Conservation (phyloP, 306 rosid species). For the Aeschynomene evenia region DNA sequence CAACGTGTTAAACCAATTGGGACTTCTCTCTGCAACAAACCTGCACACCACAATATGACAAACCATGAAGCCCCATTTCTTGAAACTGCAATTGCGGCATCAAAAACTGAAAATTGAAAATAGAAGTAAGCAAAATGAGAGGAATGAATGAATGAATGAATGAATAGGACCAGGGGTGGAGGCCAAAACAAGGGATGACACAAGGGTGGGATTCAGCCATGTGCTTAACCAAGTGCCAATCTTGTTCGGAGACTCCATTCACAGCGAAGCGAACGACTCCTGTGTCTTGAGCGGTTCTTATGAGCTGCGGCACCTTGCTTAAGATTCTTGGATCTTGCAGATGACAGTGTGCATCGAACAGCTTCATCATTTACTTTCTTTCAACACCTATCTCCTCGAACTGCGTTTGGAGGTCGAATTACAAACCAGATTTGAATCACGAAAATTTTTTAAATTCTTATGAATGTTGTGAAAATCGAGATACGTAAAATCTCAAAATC, state of each 20-base stretch:
- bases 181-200: slow-evolving; percentile 74
- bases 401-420: background rate
- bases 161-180: slow-evolving; percentile 69
- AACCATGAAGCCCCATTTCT: background rate
- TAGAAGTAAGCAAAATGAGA: background rate
- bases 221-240: slow-evolving; percentile 76
- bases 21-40: slow-evolving; percentile 68
- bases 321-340: slow-evolving; percentile 81
- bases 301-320: slow-evolving; percentile 51
- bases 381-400: too few species aligned
- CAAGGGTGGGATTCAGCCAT: slow-evolving; percentile 54
- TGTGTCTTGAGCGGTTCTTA: slow-evolving; percentile 46
- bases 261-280: slow-evolving; percentile 71
- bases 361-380: slow-evolving; percentile 38
- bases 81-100: background rate
- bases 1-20: slow-evolving; percentile 60
- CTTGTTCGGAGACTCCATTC: slow-evolving; percentile 78
- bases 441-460: too few species aligned
- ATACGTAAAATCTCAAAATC: too few species aligned
- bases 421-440: too few species aligned
- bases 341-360: slow-evolving; percentile 93
- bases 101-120: background rate
- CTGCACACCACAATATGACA: slow-evolving; percentile 26
- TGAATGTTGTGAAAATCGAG: too few species aligned
- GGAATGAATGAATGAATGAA: background rate